These are phyloP conservation scores for Hanseniaspora lachancei DNA, from an alignment of 805 yeast species.

Conservation along the genomic window DNA sequence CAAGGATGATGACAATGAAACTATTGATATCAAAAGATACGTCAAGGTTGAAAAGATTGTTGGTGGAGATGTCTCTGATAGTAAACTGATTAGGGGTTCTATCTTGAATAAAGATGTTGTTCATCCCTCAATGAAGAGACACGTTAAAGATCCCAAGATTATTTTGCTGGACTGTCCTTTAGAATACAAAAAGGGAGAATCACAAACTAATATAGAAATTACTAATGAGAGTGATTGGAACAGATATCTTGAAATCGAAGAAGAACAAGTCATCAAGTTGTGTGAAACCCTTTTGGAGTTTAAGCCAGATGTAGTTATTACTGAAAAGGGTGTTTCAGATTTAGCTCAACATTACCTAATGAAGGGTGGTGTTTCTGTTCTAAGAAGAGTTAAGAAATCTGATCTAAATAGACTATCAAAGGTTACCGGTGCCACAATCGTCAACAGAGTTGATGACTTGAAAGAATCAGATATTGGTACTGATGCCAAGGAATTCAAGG, in stretches of 20 bases:
- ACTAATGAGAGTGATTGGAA: constrained; percentile 95
- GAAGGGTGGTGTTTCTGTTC: constrained; percentile 83
- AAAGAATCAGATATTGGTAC: constrained; percentile 83
- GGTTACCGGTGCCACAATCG: constrained; percentile 95
- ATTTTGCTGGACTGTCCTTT: constrained; percentile 88
- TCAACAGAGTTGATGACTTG: constrained; percentile 87
- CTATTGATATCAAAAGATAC: constrained; percentile 80
- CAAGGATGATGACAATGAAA: constrained; percentile 39
- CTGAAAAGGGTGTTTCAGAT: constrained; percentile 97
- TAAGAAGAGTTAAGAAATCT: constrained; percentile 88
- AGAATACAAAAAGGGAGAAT: constrained; percentile 97
- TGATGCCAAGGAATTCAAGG: constrained; percentile 79
- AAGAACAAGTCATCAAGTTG: constrained; percentile 81
- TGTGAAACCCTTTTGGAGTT: constrained; percentile 74
- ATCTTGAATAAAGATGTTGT: constrained; percentile 91
- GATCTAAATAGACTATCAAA: constrained; percentile 94
- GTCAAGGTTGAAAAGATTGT: constrained; percentile 91
- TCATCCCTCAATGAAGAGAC: constrained; percentile 95
- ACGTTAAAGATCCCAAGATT: constrained; percentile 77
- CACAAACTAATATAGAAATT: constrained; percentile 94
- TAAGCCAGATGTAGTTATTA: constrained; percentile 87
- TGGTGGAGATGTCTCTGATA: constrained; percentile 81
- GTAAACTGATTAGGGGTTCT: constrained; percentile 79
- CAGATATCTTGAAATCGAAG: constrained; percentile 88
- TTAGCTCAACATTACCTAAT: constrained; percentile 91